A percentile compares a stretch with the other conserved stretches of the same genome.
phyloP scores from a whole-genome alignment of 2,329 filamentous ascomycete species.

The Exophiala xenobiotica region DNA sequence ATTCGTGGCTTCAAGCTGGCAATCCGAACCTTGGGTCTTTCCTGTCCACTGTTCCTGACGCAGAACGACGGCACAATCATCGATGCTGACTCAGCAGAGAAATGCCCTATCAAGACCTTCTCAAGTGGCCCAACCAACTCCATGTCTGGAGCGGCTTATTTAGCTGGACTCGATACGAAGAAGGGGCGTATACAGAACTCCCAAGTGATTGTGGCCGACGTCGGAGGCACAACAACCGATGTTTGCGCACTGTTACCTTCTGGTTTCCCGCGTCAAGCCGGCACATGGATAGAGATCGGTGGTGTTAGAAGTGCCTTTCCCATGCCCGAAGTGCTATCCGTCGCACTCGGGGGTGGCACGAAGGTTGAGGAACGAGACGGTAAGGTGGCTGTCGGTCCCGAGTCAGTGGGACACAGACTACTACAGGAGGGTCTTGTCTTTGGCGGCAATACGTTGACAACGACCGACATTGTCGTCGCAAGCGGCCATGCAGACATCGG shows the following conservation, averaged over 20 bases:
- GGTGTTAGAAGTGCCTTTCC: slow-evolving; percentile 61
- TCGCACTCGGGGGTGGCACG: slow-evolving; percentile 58
- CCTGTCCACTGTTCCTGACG: slow-evolving; percentile 59
- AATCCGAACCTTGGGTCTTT: slow-evolving; percentile 50
- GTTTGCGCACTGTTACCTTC: slow-evolving; percentile 58
- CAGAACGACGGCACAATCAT: slow-evolving; percentile 65
- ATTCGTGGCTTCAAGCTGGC: slow-evolving; percentile 57
- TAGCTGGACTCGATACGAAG: slow-evolving; percentile 41
- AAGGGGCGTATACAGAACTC: slow-evolving; percentile 12
- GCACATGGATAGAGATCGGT: slow-evolving; percentile 58
- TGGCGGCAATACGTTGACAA: slow-evolving; percentile 54
- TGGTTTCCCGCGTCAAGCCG: slow-evolving; percentile 61
- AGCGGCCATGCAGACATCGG: slow-evolving; percentile 34
- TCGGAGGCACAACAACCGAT: slow-evolving; percentile 63
- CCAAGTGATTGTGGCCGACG: slow-evolving; percentile 38
- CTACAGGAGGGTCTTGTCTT: slow-evolving; percentile 51
- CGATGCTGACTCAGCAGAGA: slow-evolving; percentile 53
- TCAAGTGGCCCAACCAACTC: slow-evolving; percentile 64
- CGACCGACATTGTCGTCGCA: slow-evolving; percentile 51
- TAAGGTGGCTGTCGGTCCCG: slow-evolving; percentile 49
- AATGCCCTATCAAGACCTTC: slow-evolving; percentile 61
- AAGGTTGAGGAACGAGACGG: slow-evolving; percentile 36
- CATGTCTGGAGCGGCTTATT: slow-evolving; percentile 62
- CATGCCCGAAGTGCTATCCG: slow-evolving; percentile 56
- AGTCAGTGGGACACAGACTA: slow-evolving; percentile 55